Conservation (phyloP, 2,329 filamentous ascomycete genomes). For the Trichoderma sp. region DNA sequence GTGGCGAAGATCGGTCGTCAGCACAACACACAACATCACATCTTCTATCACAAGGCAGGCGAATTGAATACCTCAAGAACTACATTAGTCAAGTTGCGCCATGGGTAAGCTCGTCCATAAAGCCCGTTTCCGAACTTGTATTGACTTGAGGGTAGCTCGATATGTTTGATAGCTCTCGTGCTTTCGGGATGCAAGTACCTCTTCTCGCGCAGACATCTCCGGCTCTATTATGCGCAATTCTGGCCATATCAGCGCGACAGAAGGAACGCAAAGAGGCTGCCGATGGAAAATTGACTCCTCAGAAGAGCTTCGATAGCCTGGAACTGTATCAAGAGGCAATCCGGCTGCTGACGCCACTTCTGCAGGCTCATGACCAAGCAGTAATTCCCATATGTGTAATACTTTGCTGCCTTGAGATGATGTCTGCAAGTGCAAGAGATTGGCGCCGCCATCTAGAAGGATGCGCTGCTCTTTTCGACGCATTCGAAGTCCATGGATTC, state of each 20-base stretch:
- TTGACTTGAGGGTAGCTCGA: not conserved
- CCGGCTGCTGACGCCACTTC: not conserved
- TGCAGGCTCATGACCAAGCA: conserved; percentile 8
- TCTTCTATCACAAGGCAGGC: not conserved
- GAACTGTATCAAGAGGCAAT: conserved; percentile 10
- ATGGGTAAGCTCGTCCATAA: not conserved
- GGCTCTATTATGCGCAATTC: conserved; percentile 1
- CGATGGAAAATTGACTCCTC: not conserved
- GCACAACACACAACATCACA: not conserved
- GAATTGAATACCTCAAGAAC: conserved; percentile 6
- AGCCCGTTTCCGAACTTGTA: not conserved
- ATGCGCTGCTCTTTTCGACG: conserved; percentile 6
- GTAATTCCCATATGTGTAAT: conserved; percentile 10
- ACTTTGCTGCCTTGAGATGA: conserved; percentile 12
- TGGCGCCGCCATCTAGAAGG: conserved; percentile 6
- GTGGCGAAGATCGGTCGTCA: not conserved
- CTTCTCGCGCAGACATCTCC: conserved; percentile 2
- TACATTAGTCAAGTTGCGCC: conserved; percentile 4
- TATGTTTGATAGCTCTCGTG: conserved; percentile 10
- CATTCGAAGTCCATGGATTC: conserved; percentile 4
- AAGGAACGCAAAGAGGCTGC: not conserved
- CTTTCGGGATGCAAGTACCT: conserved; percentile 1
- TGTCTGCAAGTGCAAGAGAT: conserved; percentile 10
- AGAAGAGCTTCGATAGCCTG: conserved; percentile 7
- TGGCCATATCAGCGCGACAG: not conserved